Conservation (phyloP, 1,139 yeast species). For the Suhomyces terraborum region DNA sequence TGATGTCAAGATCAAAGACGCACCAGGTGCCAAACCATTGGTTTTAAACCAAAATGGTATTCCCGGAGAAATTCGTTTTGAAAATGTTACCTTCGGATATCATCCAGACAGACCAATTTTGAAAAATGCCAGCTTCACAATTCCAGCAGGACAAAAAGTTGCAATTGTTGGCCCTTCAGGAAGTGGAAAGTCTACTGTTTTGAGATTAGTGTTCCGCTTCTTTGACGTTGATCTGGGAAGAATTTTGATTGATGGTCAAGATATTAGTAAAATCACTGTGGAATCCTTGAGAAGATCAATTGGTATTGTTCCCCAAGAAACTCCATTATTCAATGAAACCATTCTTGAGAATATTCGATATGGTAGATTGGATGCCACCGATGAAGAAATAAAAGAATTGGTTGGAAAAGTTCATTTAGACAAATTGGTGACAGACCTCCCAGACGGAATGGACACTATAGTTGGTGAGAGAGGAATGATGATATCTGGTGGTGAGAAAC, state of each 20-base stretch:
- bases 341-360: conserved; percentile 85
- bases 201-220: conserved; percentile 78
- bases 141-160: conserved; percentile 88
- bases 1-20: conserved; percentile 64
- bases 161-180: conserved; percentile 97
- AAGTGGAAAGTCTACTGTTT: conserved; percentile 89
- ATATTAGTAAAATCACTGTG: conserved; percentile 71
- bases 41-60: conserved; percentile 35
- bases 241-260: conserved; percentile 87
- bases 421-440: conserved; percentile 64
- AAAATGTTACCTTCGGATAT: conserved; percentile 91
- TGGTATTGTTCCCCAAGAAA: conserved; percentile 98
- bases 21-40: conserved; percentile 63
- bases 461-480: conserved; percentile 99
- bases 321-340: conserved; percentile 91
- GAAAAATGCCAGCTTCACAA: conserved; percentile 74
- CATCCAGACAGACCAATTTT: conserved; percentile 86
- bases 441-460: conserved; percentile 79
- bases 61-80: conserved; percentile 79
- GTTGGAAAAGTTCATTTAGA: conserved; percentile 72
- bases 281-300: conserved; percentile 72
- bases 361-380: conserved; percentile 75
- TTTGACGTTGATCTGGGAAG: conserved; percentile 82
- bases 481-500: conserved; percentile 99
- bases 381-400: conserved; percentile 67